Percentiles rank a stretch among this genome's conserved stretches.
These are phyloP conservation scores for Hypocrella siamensis DNA, from an alignment of 2,329 filamentous ascomycete species.

Conservation along the genomic window DNA sequence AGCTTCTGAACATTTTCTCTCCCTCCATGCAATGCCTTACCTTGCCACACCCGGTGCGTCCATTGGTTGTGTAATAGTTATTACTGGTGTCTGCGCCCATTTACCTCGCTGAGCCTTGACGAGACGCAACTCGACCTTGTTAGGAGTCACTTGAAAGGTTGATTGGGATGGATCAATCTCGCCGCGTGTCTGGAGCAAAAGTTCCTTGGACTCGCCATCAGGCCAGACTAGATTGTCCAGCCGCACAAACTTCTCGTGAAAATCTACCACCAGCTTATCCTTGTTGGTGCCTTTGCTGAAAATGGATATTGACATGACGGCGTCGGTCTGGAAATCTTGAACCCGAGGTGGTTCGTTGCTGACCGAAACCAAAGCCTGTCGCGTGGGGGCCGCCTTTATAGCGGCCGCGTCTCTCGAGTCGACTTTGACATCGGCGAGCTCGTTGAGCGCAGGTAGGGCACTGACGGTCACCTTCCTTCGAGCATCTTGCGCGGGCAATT, in stretches of 20 bases:
- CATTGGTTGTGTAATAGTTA: not conserved
- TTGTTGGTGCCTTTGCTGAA: slow-evolving; percentile 26
- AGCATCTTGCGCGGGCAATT: slow-evolving; percentile 25
- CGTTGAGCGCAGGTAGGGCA: slow-evolving; percentile 15
- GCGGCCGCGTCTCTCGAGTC: not conserved
- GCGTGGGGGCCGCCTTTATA: not conserved
- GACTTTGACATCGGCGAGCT: slow-evolving; percentile 8
- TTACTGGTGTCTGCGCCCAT: slow-evolving; percentile 32
- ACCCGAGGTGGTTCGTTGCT: slow-evolving; percentile 11
- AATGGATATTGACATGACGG: slow-evolving; percentile 21
- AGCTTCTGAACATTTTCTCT: not conserved
- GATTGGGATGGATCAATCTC: slow-evolving; percentile 46
- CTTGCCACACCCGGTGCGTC: too few relatives aligned
- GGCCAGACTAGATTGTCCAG: slow-evolving; percentile 17
- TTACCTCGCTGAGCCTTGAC: slow-evolving; percentile 53
- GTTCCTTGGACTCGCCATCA: slow-evolving; percentile 40
- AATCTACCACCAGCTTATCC: slow-evolving; percentile 22
- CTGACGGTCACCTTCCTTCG: slow-evolving; percentile 28
- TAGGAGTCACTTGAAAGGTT: slow-evolving; percentile 50
- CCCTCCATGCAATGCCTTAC: not conserved
- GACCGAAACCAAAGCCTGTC: slow-evolving; percentile 8
- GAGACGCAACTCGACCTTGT: slow-evolving; percentile 66
- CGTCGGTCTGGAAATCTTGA: slow-evolving; percentile 20
- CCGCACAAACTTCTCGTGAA: slow-evolving; percentile 10
- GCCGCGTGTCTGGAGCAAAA: slow-evolving; percentile 50